Conservation (phyloP, 2,329 filamentous ascomycete species). For the Cercospora sp. region DNA sequence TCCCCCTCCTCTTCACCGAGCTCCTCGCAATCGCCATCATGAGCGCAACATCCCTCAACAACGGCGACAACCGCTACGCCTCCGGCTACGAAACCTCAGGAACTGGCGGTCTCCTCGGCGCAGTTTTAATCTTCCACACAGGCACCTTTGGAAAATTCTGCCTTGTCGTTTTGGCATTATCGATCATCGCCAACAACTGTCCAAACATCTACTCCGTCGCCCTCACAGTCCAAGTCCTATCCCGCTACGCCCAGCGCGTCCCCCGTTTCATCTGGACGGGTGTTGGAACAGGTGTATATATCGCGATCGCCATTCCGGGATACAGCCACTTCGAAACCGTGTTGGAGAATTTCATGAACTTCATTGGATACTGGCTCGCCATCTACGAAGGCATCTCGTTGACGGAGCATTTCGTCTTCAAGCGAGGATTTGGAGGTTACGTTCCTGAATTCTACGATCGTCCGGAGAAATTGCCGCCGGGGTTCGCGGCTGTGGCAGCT, state of each 20-base stretch:
- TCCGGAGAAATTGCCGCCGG: conserved; percentile 59
- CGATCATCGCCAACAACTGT: conserved; percentile 49
- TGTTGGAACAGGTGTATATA: conserved; percentile 62
- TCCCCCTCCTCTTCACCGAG: conserved; percentile 72
- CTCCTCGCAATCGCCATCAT: conserved; percentile 70
- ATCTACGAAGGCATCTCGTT: conserved; percentile 69
- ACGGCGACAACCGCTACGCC: conserved; percentile 55
- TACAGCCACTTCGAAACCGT: conserved; percentile 65
- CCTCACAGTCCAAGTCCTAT: conserved; percentile 66
- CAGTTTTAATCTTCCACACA: conserved; percentile 62
- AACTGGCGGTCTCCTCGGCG: conserved; percentile 66
- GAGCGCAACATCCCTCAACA: conserved; percentile 60
- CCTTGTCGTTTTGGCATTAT: conserved; percentile 47
- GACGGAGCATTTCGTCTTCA: conserved; percentile 68
- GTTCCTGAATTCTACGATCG: conserved; percentile 59
- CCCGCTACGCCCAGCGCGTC: conserved; percentile 58
- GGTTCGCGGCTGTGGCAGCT: conserved; percentile 62
- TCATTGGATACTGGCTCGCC: conserved; percentile 67
- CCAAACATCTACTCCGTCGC: conserved; percentile 63
- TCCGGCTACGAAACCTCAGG: conserved; percentile 57
- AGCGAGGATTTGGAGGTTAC: conserved; percentile 62
- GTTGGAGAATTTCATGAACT: conserved; percentile 68
- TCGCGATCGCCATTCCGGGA: conserved; percentile 69
- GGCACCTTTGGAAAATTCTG: conserved; percentile 73
- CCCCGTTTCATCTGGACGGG: conserved; percentile 69